phyloP scores from a whole-genome alignment of 1,284 basidiomycete species.

The Malassezia restricta region DNA sequence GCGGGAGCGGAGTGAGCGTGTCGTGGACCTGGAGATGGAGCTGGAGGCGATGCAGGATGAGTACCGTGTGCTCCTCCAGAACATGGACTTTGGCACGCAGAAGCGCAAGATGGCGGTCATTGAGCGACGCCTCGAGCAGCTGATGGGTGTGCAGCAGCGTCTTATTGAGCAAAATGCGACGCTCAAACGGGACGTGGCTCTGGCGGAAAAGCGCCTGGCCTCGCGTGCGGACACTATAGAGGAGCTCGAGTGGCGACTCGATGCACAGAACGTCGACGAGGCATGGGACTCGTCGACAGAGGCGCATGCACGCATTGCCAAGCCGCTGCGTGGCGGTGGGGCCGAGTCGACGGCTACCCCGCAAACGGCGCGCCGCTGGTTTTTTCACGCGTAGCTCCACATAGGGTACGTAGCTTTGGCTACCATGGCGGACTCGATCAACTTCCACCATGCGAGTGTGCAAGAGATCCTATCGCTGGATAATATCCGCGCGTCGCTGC shows the following conservation, averaged over 20 bases:
- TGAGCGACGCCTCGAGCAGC: conserved; percentile 89
- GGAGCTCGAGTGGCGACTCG: conserved; percentile 69
- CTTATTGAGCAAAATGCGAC: conserved; percentile 96
- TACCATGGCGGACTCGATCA: conserved; percentile 21
- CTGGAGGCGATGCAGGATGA: conserved; percentile 97
- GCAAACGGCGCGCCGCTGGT: not conserved
- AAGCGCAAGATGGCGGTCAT: conserved; percentile 99
- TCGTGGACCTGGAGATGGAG: conserved; percentile 97
- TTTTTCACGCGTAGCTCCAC: not conserved
- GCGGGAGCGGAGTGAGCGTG: conserved; percentile 99
- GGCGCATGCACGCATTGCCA: conserved; percentile 69
- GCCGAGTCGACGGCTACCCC: not conserved
- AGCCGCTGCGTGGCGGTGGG: conserved; percentile 76
- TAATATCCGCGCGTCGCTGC: conserved; percentile 71
- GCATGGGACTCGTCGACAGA: conserved; percentile 1
- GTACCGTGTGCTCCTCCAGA: conserved; percentile 94
- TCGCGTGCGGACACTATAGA: conserved; percentile 88
- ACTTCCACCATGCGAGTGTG: conserved; percentile 25
- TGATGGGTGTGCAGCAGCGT: conserved; percentile 94
- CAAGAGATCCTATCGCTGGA: conserved; percentile 61
- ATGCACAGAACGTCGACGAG: conserved; percentile 72
- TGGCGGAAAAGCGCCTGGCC: conserved; percentile 87
- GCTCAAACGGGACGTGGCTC: conserved; percentile 93
- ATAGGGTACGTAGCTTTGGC: not conserved
- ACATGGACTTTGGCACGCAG: conserved; percentile 93